Evolutionary conservation across 495 filamentous ascomycete genomes (phyloP), one percentile per base, ranked within the genome.

Genomic region (Tetracladium setigerum): DNA sequence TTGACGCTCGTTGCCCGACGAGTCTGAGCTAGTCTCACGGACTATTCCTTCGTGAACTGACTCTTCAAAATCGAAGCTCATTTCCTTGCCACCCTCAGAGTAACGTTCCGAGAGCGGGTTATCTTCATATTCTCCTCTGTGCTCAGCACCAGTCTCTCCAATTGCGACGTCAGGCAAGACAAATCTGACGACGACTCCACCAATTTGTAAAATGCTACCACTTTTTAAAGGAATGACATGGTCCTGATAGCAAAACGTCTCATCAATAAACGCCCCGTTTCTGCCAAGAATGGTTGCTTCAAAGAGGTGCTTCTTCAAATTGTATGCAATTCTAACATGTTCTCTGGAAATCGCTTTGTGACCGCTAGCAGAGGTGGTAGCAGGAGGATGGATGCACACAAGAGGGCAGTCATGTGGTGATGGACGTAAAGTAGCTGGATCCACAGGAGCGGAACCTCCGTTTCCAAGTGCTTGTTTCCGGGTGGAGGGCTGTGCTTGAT

Each of bases 241-340:
- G 33, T 82, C 79, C 13, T 72, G 69, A 1, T 70, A 68, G 55
- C 82, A 72, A 62, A 79, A 83, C 42, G 81, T 74, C 30, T 85
- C 84, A 41, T 95, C 84, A 39, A 87, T 78, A 50, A 91, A 95
- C 30, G 86, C 83, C 27, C 89, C 89, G 59, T 95, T 96, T 54
- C 82, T 78, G 42, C 91, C 89, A 56, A 91, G 68, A 3, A 94
- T 80, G 33, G 83, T 72, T 55, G 92, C 78, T 58, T 94, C 83
- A 50, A 90, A 98, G 12, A 82, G 62, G 44, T 81, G 75, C 50
- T 74, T 76, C 16, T 81, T 74, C 49, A 81, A 81, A 56, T 91
- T 89, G 62, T 87, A 97, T 11, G 78, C 65, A 44, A 98, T 89
- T 57, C 80, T 83, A 31, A 89, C 77, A 62, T 98, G 92, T 58